A percentile compares a stretch with the other conserved stretches of the same genome.
Evolutionary conservation across 495 filamentous ascomycete species (phyloP).

Genomic region (Neurospora sp.): DNA sequence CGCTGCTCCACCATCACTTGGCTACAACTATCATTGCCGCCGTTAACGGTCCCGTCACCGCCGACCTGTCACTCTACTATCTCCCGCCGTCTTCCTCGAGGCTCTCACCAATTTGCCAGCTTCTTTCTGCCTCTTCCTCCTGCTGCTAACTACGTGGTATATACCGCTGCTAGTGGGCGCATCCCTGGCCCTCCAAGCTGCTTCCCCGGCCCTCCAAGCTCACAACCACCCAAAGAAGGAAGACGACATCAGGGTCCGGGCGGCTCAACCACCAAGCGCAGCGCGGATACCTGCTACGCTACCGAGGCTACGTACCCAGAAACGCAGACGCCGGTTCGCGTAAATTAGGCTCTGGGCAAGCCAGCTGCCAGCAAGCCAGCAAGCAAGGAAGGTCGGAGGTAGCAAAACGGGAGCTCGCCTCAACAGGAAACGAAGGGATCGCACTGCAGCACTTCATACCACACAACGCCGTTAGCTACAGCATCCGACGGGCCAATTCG

Average conservation of each 20-base stretch:
- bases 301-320: background rate
- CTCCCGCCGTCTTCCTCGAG: background rate
- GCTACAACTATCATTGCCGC: background rate
- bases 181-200: background rate
- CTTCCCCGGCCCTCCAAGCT: background rate
- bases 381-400: background rate
- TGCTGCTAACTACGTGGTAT: background rate
- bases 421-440: background rate
- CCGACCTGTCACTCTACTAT: background rate
- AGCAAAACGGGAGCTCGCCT: slow-evolving; percentile 1
- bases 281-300: background rate
- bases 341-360: background rate
- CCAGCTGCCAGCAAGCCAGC: background rate
- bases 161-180: background rate
- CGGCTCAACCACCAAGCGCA: background rate
- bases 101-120: background rate
- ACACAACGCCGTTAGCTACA: slow-evolving; percentile 1
- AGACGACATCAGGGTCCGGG: background rate
- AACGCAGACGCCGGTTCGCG: slow-evolving; percentile 1
- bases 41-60: background rate
- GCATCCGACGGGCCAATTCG: background rate
- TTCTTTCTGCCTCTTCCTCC: background rate
- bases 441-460: slow-evolving; percentile 1
- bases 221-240: background rate
- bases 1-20: background rate